Base-by-base conservation (phyloP, 2,329 filamentous ascomycete genomes). In the Zopfia rhizophila region DNA sequence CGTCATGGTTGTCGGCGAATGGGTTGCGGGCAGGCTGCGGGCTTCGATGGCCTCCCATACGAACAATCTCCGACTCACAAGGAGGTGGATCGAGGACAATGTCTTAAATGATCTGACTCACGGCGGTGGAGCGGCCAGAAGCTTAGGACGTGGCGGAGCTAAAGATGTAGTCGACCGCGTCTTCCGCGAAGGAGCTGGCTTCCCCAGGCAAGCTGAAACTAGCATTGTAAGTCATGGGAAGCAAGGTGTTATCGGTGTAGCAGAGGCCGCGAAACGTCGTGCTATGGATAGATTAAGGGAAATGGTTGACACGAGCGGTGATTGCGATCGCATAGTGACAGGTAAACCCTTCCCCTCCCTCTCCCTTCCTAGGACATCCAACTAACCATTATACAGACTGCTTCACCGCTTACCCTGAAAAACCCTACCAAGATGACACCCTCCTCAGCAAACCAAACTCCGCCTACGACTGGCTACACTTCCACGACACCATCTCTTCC, bases 401-500 rank as follows among this genome's bases (percentile, higher is more conserved):
- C 60, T 96, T 97, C 65, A 80, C 88, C 16, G 83, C 89, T 56
- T 99, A 96, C 69, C 91, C 93, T 0, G 85, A 84, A 29, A 89
- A 91, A 59, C 86, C 91, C 14, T 99, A 89, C 72, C 95, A 97
- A 74, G 94, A 99, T 68, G 94, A 99, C 70, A 88, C 87, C 1
- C 88, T 90, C 58, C 84, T 99, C 22, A 89, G 87, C 23, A 99
- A 99, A 66, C 95, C 95, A 0, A 86, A 88, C 56, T 77, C 82
- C 1, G 90, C 90, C 1, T 96, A 96, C 70, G 93, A 97, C 64
- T 99, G 94, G 94, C 82, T 99, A 43, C 81, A 95, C 69, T 97
- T 99, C 72, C 90, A 97, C 71, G 94, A 97, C 62, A 78, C 79
- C 0, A 86, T 96, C 53, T 91, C 90, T 17, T 86, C 87, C 1